A percentile compares a stretch with the other conserved stretches of the same genome.
These are phyloP conservation scores for Trichoderma sp. DNA, from an alignment of 2,329 filamentous ascomycete species.

Conservation along the genomic window DNA sequence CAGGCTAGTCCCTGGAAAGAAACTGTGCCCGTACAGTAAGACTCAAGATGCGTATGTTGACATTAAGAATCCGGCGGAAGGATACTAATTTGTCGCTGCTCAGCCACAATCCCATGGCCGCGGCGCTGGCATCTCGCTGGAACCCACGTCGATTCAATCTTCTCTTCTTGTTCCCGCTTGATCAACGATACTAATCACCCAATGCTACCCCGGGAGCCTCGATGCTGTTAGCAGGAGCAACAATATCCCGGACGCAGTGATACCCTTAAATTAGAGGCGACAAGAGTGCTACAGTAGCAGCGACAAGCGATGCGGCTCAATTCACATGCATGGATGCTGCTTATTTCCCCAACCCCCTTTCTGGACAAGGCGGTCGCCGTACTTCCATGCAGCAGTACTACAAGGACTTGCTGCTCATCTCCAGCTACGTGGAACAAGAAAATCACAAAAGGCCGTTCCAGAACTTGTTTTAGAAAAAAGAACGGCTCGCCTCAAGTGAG, in stretches of 20 bases:
- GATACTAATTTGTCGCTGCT: not conserved
- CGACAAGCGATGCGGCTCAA: not conserved
- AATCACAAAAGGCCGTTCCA: not conserved
- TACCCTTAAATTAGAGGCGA: not conserved
- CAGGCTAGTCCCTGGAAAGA: not conserved
- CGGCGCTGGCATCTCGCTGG: not conserved
- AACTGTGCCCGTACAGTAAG: not conserved
- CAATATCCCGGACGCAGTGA: not conserved
- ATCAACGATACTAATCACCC: constrained; percentile 5
- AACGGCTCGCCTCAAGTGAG: not conserved
- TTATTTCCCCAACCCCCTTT: not conserved
- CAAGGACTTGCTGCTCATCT: not conserved
- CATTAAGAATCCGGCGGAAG: not conserved
- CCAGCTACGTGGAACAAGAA: not conserved
- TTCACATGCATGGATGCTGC: not conserved
- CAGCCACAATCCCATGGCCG: constrained; percentile 13
- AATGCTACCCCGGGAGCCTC: not conserved
- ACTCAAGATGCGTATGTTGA: not conserved
- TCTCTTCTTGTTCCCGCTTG: not conserved
- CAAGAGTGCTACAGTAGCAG: not conserved
- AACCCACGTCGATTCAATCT: not conserved
- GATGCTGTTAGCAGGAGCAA: not conserved
- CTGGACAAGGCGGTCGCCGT: not conserved
- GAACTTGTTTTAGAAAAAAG: not conserved
- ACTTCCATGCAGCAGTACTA: not conserved